These are phyloP conservation scores for Hemisphaericaspora xylofermentans DNA, from an alignment of 1,139 yeast species.

Conservation along the genomic window DNA sequence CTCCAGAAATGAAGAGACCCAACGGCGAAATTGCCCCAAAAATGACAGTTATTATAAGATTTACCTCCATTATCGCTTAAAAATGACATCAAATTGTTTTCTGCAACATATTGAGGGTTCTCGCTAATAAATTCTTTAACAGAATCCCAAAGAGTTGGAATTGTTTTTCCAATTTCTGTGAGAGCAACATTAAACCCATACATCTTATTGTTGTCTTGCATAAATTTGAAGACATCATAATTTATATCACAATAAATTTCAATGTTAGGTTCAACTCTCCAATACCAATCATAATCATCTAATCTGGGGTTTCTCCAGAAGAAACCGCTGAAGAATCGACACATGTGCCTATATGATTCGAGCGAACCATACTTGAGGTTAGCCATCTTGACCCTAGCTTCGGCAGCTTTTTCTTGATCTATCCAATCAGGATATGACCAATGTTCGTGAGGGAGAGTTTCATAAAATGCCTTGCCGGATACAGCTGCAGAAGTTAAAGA, in stretches of 20 bases:
- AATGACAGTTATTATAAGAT: conserved; percentile 79
- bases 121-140: conserved; percentile 48
- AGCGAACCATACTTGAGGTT: conserved; percentile 52
- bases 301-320: conserved; percentile 57
- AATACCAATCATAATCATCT: conserved; percentile 59
- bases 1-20: conserved; percentile 80
- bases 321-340: conserved; percentile 69
- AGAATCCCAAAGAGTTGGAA: conserved; percentile 58
- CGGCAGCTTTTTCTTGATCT: conserved; percentile 55
- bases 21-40: conserved; percentile 92
- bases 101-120: conserved; percentile 46
- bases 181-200: conserved; percentile 71
- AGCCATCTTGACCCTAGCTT: conserved; percentile 44
- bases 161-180: conserved; percentile 57
- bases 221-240: conserved; percentile 62
- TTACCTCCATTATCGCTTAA: conserved; percentile 61
- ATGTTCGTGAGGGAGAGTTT: conserved; percentile 58
- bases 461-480: conserved; percentile 64
- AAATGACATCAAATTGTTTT: conserved; percentile 49
- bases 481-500: conserved; percentile 46
- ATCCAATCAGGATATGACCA: conserved; percentile 78
- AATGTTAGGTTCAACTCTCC: conserved; percentile 75
- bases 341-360: conserved; percentile 74
- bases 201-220: conserved; percentile 56
- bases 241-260: conserved; percentile 61